phyloP scores from a whole-genome alignment of 2,329 filamentous ascomycete genomes.

The Ambrosiella cleistominuta region DNA sequence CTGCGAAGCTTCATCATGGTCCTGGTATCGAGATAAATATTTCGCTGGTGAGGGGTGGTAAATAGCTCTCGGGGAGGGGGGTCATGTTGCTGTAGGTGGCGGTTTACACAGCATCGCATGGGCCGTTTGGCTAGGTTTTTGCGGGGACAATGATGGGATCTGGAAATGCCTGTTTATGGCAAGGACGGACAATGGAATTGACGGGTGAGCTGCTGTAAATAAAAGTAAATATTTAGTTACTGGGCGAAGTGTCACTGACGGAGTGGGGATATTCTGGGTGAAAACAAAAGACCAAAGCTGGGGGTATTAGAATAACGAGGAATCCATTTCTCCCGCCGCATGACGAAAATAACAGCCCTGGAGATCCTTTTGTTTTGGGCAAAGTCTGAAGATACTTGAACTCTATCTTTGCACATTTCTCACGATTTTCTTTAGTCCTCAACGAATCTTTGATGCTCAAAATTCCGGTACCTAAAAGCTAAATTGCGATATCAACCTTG shows the following conservation, averaged over 20 bases:
- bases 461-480: background rate
- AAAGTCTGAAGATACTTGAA: background rate
- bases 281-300: constrained; percentile 1
- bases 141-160: background rate
- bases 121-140: background rate
- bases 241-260: background rate
- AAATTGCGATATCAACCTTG: background rate
- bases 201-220: background rate
- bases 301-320: background rate
- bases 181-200: background rate
- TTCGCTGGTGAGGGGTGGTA: background rate
- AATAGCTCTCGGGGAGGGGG: background rate
- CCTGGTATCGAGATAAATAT: background rate
- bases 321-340: background rate
- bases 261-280: background rate
- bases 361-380: background rate
- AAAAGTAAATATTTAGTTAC: background rate
- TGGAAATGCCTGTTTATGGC: background rate
- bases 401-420: background rate
- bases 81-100: background rate
- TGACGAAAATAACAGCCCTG: background rate
- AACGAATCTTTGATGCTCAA: background rate
- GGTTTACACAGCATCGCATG: background rate
- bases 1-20: background rate
- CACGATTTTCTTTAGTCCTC: background rate